Conservation (phyloP, 176 grass and related monocot genomes). For the Cenchrus fungigraminus region DNA sequence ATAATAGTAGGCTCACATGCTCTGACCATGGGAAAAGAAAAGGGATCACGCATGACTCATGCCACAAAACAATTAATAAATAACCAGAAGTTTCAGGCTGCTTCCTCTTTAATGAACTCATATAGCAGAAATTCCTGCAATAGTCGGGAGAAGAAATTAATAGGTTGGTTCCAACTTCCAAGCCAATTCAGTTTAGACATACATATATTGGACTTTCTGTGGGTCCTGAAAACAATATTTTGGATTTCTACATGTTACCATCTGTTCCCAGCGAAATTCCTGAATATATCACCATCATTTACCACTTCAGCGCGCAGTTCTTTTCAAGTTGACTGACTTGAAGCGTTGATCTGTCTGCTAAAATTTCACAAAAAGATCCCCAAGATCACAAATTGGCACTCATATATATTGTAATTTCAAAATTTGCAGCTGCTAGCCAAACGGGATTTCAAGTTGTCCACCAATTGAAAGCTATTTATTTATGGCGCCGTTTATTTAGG, state of each 20-base stretch:
- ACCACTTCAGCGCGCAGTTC: not conserved
- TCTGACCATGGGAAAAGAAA: not conserved
- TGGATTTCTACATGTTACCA: not conserved
- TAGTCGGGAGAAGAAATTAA: not conserved
- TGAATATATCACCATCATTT: not conserved
- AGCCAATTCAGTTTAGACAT: not conserved
- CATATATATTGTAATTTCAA: not conserved
- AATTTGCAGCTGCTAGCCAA: no score
- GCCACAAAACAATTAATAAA: not conserved
- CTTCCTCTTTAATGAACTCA: not conserved
- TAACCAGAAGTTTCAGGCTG: not conserved
- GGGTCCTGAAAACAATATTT: not conserved
- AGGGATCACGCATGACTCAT: not conserved
- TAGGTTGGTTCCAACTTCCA: no score
- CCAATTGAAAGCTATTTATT: not conserved
- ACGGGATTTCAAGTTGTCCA: not conserved
- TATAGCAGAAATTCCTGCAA: not conserved
- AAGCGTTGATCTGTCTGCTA: not conserved
- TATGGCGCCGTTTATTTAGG: not conserved
- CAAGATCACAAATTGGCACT: not conserved
- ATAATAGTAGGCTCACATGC: not conserved
- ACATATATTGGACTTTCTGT: not conserved
- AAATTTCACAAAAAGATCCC: not conserved
- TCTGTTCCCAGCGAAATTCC: not conserved
- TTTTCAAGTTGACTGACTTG: slow-evolving; percentile 5